Evolutionary conservation across 352 stramenopile genomes (phyloP).

Genomic region (Globisporangium takayamanum): DNA sequence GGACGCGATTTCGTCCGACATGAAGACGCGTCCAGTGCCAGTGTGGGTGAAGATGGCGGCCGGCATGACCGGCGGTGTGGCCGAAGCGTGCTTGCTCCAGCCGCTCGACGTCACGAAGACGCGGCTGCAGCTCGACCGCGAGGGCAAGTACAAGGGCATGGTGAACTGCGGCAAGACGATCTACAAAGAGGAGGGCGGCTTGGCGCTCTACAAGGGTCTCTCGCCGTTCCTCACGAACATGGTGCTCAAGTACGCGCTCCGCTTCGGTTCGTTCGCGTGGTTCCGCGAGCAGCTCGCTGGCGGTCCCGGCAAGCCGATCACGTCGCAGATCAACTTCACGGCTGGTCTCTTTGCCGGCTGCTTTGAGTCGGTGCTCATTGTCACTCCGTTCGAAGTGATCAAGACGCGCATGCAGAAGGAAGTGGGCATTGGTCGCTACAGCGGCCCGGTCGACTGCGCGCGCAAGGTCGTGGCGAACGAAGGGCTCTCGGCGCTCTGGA

Average conservation of each 20-base stretch:
- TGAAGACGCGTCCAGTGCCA: constrained; percentile 61
- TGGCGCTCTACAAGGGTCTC: constrained; percentile 84
- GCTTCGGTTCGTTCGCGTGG: constrained; percentile 82
- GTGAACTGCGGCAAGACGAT: constrained; percentile 75
- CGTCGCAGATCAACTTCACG: constrained; percentile 70
- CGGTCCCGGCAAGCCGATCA: constrained; percentile 64
- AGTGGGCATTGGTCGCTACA: constrained; percentile 86
- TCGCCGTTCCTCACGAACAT: constrained; percentile 85
- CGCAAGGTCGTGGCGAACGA: constrained; percentile 91
- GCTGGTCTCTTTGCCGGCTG: constrained; percentile 90
- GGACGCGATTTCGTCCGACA: constrained; percentile 60
- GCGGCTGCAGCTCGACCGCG: constrained; percentile 71
- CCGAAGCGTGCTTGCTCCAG: constrained; percentile 77
- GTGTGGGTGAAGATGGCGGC: constrained; percentile 84
- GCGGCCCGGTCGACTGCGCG: constrained; percentile 90
- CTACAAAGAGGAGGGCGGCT: constrained; percentile 62
- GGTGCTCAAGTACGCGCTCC: constrained; percentile 87
- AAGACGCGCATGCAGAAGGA: constrained; percentile 97
- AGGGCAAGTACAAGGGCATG: constrained; percentile 82
- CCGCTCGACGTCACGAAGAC: constrained; percentile 86
- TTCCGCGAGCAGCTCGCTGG: constrained; percentile 83
- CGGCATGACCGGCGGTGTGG: constrained; percentile 82
- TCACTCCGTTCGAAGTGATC: constrained; percentile 97
- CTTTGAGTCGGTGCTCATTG: constrained; percentile 95
- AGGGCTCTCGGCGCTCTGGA: constrained; percentile 92